Evolutionary conservation across 1,284 basidiomycete genomes (phyloP).

Genomic region (Schizophyllum commune): DNA sequence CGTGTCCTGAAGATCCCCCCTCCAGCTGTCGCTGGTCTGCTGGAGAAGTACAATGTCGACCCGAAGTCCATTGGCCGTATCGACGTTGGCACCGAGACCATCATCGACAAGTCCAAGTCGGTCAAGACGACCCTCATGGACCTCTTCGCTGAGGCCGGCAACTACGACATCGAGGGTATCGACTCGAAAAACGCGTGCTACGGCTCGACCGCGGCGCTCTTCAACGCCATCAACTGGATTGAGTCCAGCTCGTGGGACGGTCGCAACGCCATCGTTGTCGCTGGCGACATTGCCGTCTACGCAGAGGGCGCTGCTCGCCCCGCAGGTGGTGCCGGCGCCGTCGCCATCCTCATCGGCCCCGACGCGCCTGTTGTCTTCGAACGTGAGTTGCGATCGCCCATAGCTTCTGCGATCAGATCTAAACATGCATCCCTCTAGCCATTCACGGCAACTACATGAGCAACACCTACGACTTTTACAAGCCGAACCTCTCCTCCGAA

Average conservation of each 20-base stretch:
- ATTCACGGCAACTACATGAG: slow-evolving; percentile 97
- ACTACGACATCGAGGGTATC: slow-evolving; percentile 97
- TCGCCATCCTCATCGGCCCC: slow-evolving; percentile 93
- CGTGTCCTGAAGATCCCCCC: slow-evolving; percentile 4
- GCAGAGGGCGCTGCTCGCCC: slow-evolving; percentile 94
- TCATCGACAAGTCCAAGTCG: slow-evolving; percentile 99
- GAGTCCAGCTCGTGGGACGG: slow-evolving; percentile 98
- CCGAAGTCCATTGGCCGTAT: slow-evolving; percentile 94
- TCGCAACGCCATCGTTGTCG: slow-evolving; percentile 95
- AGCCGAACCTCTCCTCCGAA: slow-evolving; percentile 87
- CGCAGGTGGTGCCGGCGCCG: slow-evolving; percentile 94
- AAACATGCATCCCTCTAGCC: slow-evolving; percentile 42
- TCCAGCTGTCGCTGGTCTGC: slow-evolving; percentile 75
- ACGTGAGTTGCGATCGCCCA: slow-evolving; percentile 54
- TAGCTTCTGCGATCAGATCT: background rate
- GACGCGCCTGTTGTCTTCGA: slow-evolving; percentile 93
- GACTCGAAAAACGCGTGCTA: slow-evolving; percentile 99
- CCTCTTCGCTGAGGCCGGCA: slow-evolving; percentile 86
- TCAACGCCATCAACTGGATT: slow-evolving; percentile 97
- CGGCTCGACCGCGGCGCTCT: slow-evolving; percentile 95
- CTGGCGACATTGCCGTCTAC: slow-evolving; percentile 97
- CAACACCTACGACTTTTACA: slow-evolving; percentile 98
- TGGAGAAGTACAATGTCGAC: slow-evolving; percentile 95
- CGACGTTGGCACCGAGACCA: slow-evolving; percentile 97
- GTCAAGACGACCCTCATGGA: slow-evolving; percentile 99